Evolutionary conservation across 2,329 filamentous ascomycete species (phyloP), one percentile per base, ranked within the genome.

Genomic region (Talaromyces sp.): DNA sequence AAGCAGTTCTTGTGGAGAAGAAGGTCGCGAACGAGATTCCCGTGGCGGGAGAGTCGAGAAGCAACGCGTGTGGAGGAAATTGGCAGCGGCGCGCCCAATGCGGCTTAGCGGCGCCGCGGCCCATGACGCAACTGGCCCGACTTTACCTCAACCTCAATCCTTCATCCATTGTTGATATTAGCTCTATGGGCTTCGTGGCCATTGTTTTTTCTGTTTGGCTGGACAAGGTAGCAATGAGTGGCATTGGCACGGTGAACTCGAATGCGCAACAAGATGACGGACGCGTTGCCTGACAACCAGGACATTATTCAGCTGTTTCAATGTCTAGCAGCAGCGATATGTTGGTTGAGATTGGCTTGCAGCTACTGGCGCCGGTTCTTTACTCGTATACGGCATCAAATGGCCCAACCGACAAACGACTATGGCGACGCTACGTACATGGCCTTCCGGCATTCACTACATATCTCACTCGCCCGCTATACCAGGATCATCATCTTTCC

Each of bases 31-130:
- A 36, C 65, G 64, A 64, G 65, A 59, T 66, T 64, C 62, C 64
- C 63, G 66, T 69, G 66, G 67, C 67, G 65, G 68, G 67, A 68
- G 64, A 68, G 64, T 67, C 66, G 66, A 55, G 50, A 60, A 63
- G 63, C 64, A 65, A 67, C 63, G 67, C 66, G 67, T 65, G 64
- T 61, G 63, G n/a, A 27, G 44, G 44, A 47, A 47, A 47, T 47
- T 18, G 16, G 14, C 8, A 47, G 23, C 44, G 16, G 8, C 8
- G 0, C 7, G n/a, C 44, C 44, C 44, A 47, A 47, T 47, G 44
- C 18, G 44, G 44, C 10, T 2, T 47, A 47, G 44, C 44, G 44
- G 8, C 44, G 23, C 23, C n/a, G 44, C 42, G 42, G 42, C 18
- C 44, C 44, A 47, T 47, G 44, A 47, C 44, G 44, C 44, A 47